A percentile compares a stretch with the other conserved stretches of the same genome.
These are phyloP conservation scores for Phytopythium boreale DNA, from an alignment of 352 stramenopile genomes.

Conservation along the genomic window DNA sequence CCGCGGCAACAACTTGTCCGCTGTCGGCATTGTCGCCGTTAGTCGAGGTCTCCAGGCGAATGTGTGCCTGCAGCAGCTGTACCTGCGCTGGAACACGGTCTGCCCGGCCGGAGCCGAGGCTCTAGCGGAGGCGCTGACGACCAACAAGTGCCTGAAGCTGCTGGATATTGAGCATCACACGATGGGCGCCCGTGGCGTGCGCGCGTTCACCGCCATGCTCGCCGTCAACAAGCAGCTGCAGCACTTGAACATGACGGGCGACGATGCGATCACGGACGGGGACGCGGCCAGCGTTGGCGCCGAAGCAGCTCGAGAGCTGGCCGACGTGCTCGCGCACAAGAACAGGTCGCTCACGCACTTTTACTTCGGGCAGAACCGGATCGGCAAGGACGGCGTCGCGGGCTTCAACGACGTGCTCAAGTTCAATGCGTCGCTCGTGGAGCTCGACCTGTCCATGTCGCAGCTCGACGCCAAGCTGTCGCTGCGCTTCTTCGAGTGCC, in stretches of 20 bases:
- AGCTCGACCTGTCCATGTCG: conserved; percentile 64
- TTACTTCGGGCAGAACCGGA: conserved; percentile 59
- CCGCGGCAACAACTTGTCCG: conserved; percentile 58
- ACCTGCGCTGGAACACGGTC: conserved; percentile 72
- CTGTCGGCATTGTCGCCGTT: conserved; percentile 48
- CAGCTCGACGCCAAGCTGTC: conserved; percentile 55
- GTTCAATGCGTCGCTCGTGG: conserved; percentile 36
- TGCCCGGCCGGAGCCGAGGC: conserved; percentile 50
- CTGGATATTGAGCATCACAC: conserved; percentile 78
- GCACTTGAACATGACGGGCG: conserved; percentile 64
- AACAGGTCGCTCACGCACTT: conserved; percentile 52
- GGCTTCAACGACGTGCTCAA: conserved; percentile 57
- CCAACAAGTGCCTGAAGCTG: conserved; percentile 56
- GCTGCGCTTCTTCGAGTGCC: conserved; percentile 60
- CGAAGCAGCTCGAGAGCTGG: conserved; percentile 43
- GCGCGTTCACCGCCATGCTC: conserved; percentile 66
- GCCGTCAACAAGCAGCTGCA: conserved; percentile 43
- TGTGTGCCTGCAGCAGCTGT: conserved; percentile 57
- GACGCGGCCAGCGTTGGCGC: conserved; percentile 43
- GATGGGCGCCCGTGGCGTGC: conserved; percentile 50
- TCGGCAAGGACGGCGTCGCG: conserved; percentile 50
- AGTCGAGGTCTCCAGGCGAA: conserved; percentile 47
- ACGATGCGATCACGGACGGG: conserved; percentile 47
- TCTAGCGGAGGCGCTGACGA: conserved; percentile 42
- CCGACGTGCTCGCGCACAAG: conserved; percentile 30